Evolutionary conservation across 148 eudicot genomes (phyloP), one percentile per base, ranked within the genome.

Genomic region (Polygonum aviculare): DNA sequence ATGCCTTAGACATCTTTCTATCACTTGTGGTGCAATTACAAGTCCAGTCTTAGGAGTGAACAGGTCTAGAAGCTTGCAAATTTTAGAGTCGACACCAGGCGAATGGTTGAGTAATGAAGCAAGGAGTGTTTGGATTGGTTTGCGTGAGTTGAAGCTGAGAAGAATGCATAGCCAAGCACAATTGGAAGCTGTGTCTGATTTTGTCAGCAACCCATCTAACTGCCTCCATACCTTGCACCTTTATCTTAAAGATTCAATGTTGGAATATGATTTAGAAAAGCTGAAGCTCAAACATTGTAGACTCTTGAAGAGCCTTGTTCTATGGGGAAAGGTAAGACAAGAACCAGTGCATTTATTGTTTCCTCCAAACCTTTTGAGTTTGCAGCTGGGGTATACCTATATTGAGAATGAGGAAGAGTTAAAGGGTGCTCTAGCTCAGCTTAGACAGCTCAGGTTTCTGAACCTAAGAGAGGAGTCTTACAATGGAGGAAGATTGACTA

Each of bases 321-420:
- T 62, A 12, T 33, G 69, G 38, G 69, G 69, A 62, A 62, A 62
- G 69, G 40, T 33, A 62, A 62, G 69, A 14, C 38, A 62, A 62
- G 39, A 31, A 62, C 9, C 7, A 57, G 2, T 4, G 12, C 4
- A 3, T 33, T 63, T 63, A 12, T 26, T 33, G 15, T 63, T 63
- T 2, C 18, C 69, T 63, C 18, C 69, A 12, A 63, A 63, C 39
- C 69, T 33, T 63, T 63, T 63, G 69, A 63, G 69, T 33, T 31
- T 63, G 69, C 18, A 1, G 14, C 33, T 63, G n/a, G 38, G n/a
- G 9, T 63, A 31, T 63, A 63, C 35, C n/a, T n/a, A 31, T 12
- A 31, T 63, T 63, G 69, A 63, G 5, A 31, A 63, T 2, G 69
- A 33, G 40, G 69, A 63, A 63, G 38, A 63, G 33, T 40, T 63